Evolutionary conservation across 805 yeast genomes (phyloP).

Genomic region (Cephaloascus albidus): DNA sequence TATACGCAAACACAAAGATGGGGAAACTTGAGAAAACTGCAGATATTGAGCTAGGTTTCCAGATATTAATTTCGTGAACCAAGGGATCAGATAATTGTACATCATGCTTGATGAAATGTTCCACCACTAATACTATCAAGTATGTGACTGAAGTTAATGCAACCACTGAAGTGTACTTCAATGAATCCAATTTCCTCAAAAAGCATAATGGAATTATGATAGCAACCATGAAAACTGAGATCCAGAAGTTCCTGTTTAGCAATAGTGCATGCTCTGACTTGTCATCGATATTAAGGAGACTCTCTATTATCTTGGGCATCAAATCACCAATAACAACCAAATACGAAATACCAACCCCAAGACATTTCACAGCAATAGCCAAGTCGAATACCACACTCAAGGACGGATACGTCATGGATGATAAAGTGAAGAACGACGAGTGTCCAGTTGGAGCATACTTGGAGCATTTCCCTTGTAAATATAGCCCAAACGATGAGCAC

Average conservation of each 20-base stretch:
- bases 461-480: conserved; percentile 51
- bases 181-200: conserved; percentile 66
- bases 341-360: conserved; percentile 63
- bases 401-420: conserved; percentile 53
- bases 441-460: conserved; percentile 45
- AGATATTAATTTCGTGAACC: conserved; percentile 29
- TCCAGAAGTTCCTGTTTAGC: conserved; percentile 48
- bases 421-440: conserved; percentile 57
- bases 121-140: conserved; percentile 60
- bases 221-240: conserved; percentile 40
- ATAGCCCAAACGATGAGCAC: conserved; percentile 49
- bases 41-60: conserved; percentile 35
- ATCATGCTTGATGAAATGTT: conserved; percentile 58
- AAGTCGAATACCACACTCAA: conserved; percentile 53
- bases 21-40: conserved; percentile 69
- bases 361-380: conserved; percentile 64
- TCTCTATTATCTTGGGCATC: conserved; percentile 48
- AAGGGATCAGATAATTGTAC: conserved; percentile 22
- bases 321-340: conserved; percentile 64
- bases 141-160: conserved; percentile 79
- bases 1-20: conserved; percentile 88
- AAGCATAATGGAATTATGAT: conserved; percentile 58
- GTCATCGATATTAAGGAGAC: conserved; percentile 9
- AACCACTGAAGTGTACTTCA: conserved; percentile 76
- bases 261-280: conserved; percentile 9